Conservation (phyloP, 2,329 filamentous ascomycete species). For the Exophiala viscosa region DNA sequence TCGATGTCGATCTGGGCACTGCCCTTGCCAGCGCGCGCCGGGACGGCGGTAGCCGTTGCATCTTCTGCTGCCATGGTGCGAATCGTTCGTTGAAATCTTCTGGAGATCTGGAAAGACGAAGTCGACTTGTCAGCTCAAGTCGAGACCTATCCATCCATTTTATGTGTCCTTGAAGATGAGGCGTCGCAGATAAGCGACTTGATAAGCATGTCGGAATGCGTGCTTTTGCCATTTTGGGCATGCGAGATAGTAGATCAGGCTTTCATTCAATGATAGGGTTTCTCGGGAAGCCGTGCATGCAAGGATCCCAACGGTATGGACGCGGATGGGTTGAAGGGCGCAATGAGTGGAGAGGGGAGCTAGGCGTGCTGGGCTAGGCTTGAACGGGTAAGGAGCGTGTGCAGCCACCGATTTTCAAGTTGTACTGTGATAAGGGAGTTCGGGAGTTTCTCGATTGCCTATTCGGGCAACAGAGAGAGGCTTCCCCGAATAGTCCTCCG, state of each 20-base stretch:
- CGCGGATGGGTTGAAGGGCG: too few species aligned
- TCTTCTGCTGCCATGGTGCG: neutral
- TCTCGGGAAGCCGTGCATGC: neutral
- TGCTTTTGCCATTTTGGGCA: slow-evolving; percentile 7
- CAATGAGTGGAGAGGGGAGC: too few species aligned
- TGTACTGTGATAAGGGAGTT: slow-evolving; percentile 9
- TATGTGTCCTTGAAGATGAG: neutral
- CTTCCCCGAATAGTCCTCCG: neutral
- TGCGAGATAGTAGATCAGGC: slow-evolving; percentile 6
- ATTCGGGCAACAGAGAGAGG: slow-evolving; percentile 2
- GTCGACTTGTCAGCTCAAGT: neutral
- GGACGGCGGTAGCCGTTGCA: neutral
- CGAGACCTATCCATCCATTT: neutral
- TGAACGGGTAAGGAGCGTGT: neutral
- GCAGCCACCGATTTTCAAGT: neutral
- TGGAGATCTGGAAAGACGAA: neutral
- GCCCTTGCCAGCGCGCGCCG: neutral
- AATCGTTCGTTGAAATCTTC: neutral
- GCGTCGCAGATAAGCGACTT: neutral
- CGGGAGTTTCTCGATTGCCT: slow-evolving; percentile 3
- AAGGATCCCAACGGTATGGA: neutral
- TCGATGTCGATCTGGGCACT: slow-evolving; percentile 11
- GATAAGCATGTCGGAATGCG: neutral
- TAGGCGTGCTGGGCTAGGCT: too few species aligned
- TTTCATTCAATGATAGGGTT: slow-evolving; percentile 4